Conservation (phyloP, 2,329 filamentous ascomycete genomes). For the Neofusicoccum laricinum region DNA sequence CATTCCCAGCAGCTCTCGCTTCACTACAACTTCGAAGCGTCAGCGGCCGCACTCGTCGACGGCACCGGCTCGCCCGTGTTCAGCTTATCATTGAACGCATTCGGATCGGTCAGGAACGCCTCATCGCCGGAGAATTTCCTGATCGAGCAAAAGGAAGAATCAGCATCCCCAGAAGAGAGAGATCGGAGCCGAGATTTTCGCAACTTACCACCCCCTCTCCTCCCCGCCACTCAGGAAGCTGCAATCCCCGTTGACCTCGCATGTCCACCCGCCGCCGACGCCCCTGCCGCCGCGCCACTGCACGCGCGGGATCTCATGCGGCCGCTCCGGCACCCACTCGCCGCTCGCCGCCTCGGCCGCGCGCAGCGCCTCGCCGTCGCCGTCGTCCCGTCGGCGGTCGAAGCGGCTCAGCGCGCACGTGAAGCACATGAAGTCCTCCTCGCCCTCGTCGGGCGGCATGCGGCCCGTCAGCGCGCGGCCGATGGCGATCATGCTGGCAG, state of each 20-base stretch:
- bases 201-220: constrained; percentile 80
- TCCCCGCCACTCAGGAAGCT: constrained; percentile 75
- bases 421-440: constrained; percentile 80
- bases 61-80: constrained; percentile 16
- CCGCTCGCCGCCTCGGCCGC: constrained; percentile 18
- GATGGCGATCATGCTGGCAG: constrained; percentile 82
- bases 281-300: constrained; percentile 60
- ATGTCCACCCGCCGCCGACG: constrained; percentile 76
- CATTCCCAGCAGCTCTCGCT: no score
- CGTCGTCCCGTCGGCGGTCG: constrained; percentile 36
- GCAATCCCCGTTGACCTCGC: constrained; percentile 78
- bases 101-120: constrained; percentile 46
- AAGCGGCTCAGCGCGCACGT: constrained; percentile 79
- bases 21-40: constrained; percentile 8
- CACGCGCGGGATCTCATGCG: constrained; percentile 40
- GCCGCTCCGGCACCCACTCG: constrained; percentile 27
- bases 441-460: constrained; percentile 68
- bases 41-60: constrained; percentile 5
- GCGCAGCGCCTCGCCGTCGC: constrained; percentile 16
- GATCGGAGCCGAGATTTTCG: no score
- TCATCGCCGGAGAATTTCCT: constrained; percentile 59
- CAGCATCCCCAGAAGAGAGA: neutral
- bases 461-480: constrained; percentile 76
- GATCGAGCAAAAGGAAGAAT: neutral
- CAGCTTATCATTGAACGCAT: constrained; percentile 34